phyloP scores from a whole-genome alignment of 2,329 filamentous ascomycete genomes.

The Fusarium hostae region DNA sequence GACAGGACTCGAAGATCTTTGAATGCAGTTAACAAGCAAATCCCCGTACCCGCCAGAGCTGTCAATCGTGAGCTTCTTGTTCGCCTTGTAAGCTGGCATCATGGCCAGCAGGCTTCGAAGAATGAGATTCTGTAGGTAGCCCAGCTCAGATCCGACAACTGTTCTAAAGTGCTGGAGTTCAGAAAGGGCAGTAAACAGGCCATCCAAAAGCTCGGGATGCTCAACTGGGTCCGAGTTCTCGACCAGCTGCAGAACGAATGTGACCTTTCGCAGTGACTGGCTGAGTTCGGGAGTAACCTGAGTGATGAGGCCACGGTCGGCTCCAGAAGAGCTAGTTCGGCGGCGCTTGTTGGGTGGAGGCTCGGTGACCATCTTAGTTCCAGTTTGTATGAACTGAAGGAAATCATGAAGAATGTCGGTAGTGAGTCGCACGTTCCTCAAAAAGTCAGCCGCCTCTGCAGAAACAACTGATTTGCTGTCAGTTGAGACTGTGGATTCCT shows the following conservation, averaged over 20 bases:
- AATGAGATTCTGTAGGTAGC: slow-evolving; percentile 88
- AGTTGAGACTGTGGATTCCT: slow-evolving; percentile 53
- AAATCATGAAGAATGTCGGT: slow-evolving; percentile 78
- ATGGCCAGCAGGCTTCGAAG: slow-evolving; percentile 85
- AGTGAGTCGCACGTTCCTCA: slow-evolving; percentile 78
- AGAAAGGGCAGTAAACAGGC: slow-evolving; percentile 85
- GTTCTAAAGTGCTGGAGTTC: slow-evolving; percentile 87
- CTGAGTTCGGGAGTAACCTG: slow-evolving; percentile 74
- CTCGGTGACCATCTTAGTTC: slow-evolving; percentile 77
- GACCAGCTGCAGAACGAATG: slow-evolving; percentile 87
- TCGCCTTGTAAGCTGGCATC: slow-evolving; percentile 77
- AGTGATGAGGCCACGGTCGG: slow-evolving; percentile 67
- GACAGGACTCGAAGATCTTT: slow-evolving; percentile 89
- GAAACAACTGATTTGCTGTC: slow-evolving; percentile 55
- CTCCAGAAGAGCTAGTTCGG: slow-evolving; percentile 79
- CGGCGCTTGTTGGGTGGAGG: slow-evolving; percentile 81
- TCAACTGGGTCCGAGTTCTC: slow-evolving; percentile 81
- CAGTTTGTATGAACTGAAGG: slow-evolving; percentile 77
- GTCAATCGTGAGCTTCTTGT: slow-evolving; percentile 74
- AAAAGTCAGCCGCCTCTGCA: slow-evolving; percentile 75
- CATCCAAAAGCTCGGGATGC: slow-evolving; percentile 80
- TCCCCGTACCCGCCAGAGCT: slow-evolving; percentile 86
- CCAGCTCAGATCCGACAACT: slow-evolving; percentile 84
- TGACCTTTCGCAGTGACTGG: slow-evolving; percentile 77
- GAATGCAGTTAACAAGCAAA: slow-evolving; percentile 91